Base-by-base conservation (phyloP, 768 basidiomycete species). In the Amanita brunnescens region DNA sequence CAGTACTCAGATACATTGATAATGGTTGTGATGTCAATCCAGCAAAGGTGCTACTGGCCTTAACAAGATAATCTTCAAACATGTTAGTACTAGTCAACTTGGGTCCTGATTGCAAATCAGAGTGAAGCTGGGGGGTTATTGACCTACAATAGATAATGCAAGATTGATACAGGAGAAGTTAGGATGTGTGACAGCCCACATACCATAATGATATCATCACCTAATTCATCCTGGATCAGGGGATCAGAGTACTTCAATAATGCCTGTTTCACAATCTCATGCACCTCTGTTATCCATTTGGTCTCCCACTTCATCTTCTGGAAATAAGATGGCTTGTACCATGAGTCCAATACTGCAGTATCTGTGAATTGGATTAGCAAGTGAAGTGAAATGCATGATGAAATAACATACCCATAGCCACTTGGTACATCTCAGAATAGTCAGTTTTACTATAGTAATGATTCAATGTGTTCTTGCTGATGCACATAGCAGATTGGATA, bases 241-340 rank as follows among this genome's bases (percentile, higher is more conserved):
- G 5, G 26, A 29, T 3, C 26, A 29, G 26, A 4, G 7, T 29
- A 7, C 7, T 41, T 41, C 18, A 16, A 8, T 41, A 18, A 20
- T 20, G 18, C 40, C 5, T 41, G 7, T 20, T 18, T 41, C 16
- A 41, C 40, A 5, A 41, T 5, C 18, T 20, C 41, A 23, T 54
- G 21, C 0, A 63, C 58, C 0, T 49, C 54, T 0, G 51, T 34
- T 26, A 67, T 61, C 65, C 67, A 69, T 2, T 29, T 30, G 0
- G 43, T n/a, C 2, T 56, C 52, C 67, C 67, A 68, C 2, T 51
- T 40, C 6, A 55, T 47, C 2, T 54, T 51, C 16, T 55, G 44
- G 54, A 69, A 68, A 49, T 69, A 70, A 14, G 52, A 47, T 2
- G 67, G 59, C 54, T 67, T 67, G 57, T 69, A 59, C 0, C 52